Base-by-base conservation (phyloP, 225 moss, liverwort and hornwort species). In the Pleurozium schreberi region DNA sequence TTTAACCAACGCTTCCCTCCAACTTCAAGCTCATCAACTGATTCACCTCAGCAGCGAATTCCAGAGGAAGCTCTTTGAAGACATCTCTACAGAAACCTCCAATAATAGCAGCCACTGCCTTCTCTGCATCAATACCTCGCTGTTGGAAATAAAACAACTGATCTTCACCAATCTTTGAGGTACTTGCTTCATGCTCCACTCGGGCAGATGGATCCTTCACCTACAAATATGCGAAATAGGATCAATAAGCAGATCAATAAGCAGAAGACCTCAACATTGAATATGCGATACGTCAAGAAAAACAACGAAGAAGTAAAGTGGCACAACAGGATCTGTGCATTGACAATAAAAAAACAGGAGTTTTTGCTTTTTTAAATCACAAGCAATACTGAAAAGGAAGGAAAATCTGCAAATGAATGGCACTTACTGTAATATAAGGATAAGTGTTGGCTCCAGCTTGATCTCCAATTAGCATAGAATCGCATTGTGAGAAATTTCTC, bases 391-490 rank as follows among this genome's bases (percentile, higher is more conserved):
- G 26, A 31, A 62, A 82, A 68, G 26, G 16, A 76, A n/a, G 77
- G 17, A 64, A n/a, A 73, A 14, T 60, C 58, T 30, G n/a, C 86
- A 64, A 45, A 69, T 52, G 52, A 81, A 42, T 69, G 70, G 61
- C 61, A 88, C 89, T 55, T 94, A 96, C 96, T 93, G 95, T 96
- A 43, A 98, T 98, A 82, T 98, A 98, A 84, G 98, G 98, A 40
- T 98, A 98, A 20, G 98, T 98, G 87, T 98, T 98, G 45, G 98
- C 98, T 91, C 98, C 98, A 69, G 98, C 98, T 93, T 93, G 87
- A 91, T 98, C 98, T 91, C 98, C 98, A 93, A 98, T 98, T 47
- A 98, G 95, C 98, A 98, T 98, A 18, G 98, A 98, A 82, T 98
- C 98, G 87, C 98, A 98, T 90, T 98, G 98, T 61, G 98, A 98